These are phyloP conservation scores for Mucor piriformis DNA, from an alignment of 371 early-diverging fungal genomes.

Conservation along the genomic window DNA sequence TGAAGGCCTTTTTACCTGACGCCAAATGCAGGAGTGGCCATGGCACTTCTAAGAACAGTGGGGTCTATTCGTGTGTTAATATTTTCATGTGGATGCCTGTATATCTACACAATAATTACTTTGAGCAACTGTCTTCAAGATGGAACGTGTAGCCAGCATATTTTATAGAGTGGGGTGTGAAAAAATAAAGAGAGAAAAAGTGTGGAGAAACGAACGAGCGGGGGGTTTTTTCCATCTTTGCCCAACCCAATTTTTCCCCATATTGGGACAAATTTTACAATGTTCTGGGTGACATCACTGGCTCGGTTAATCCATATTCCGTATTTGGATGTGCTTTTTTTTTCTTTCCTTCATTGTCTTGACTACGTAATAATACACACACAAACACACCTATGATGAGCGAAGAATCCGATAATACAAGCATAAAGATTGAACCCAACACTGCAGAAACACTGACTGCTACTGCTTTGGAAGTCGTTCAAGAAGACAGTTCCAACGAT, in stretches of 20 bases:
- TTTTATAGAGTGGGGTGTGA: conserved; percentile 30
- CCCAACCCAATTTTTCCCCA: neutral
- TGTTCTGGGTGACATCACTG: neutral
- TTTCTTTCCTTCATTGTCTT: neutral
- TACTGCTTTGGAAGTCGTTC: conserved; percentile 1
- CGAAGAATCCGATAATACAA: neutral
- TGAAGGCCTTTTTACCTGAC: conserved; percentile 31
- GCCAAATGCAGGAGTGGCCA: conserved; percentile 36
- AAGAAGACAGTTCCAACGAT: neutral
- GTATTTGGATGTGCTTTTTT: neutral
- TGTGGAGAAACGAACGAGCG: conserved; percentile 23
- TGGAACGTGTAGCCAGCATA: conserved; percentile 52
- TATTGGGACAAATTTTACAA: neutral
- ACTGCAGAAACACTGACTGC: neutral
- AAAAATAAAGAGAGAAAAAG: conserved; percentile 18
- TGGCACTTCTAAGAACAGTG: conserved; percentile 38
- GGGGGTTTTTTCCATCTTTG: neutral
- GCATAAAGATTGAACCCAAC: neutral
- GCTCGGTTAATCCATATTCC: no score
- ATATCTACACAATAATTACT: conserved; percentile 40
- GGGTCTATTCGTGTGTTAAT: conserved; percentile 29
- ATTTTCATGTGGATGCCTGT: no score
- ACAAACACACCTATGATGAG: neutral
- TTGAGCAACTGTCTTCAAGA: conserved; percentile 49
- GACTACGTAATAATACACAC: no score